These are phyloP conservation scores for Blastomyces silverae DNA, from an alignment of 2,329 filamentous ascomycete genomes.

Conservation along the genomic window DNA sequence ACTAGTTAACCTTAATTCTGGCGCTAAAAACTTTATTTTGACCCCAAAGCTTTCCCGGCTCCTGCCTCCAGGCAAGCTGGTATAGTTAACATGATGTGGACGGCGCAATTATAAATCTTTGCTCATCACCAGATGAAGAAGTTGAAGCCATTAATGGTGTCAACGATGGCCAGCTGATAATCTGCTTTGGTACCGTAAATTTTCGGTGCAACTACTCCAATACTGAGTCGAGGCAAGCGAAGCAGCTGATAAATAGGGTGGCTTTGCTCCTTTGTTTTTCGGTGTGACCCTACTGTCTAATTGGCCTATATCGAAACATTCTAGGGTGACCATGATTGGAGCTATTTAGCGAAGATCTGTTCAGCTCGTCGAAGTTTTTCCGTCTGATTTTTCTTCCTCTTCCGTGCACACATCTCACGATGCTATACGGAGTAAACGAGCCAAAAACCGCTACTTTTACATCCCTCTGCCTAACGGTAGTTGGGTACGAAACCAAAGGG, in stretches of 20 bases:
- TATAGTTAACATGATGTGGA: no score
- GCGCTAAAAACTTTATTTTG: background rate
- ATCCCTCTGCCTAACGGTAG: background rate
- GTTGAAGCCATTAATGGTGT: background rate
- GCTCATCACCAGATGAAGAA: background rate
- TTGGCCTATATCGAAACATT: background rate
- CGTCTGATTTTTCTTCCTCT: background rate
- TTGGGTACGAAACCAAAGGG: background rate
- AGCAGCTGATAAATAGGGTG: background rate
- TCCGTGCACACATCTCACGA: background rate
- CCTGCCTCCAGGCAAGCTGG: no score
- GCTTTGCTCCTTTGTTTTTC: background rate
- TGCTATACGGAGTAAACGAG: background rate
- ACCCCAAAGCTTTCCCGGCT: background rate
- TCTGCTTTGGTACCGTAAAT: no score
- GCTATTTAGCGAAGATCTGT: background rate
- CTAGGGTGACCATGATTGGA: background rate
- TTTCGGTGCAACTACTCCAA: background rate
- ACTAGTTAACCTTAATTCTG: background rate
- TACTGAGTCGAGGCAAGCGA: background rate
- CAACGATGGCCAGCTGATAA: background rate
- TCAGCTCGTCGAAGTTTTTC: background rate
- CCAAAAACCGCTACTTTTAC: background rate
- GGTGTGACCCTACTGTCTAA: background rate
- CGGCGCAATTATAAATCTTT: background rate